Percentiles rank a stretch among this genome's conserved stretches.
Conservation (phyloP, 164 flowering plant genomes). For the Brasenia schreberi region DNA sequence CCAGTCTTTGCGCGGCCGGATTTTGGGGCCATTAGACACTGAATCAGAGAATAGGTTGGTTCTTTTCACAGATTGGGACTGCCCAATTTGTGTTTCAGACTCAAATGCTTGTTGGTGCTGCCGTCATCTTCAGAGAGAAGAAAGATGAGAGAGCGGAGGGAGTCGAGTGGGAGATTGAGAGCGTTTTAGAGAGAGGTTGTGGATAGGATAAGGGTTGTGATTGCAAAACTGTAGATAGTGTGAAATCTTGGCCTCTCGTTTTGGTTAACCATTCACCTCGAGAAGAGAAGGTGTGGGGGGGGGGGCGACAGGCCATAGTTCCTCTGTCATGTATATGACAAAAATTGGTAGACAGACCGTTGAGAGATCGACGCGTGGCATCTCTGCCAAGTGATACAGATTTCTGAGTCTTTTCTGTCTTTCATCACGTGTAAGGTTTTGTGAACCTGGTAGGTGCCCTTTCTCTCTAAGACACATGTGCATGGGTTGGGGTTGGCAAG, state of each 20-base stretch:
- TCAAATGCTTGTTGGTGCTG: not conserved
- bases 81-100: too few species aligned
- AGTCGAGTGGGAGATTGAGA: not conserved
- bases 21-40: constrained; percentile 56
- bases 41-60: not conserved
- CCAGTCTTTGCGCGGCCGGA: constrained; percentile 51
- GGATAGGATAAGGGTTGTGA: constrained; percentile 47
- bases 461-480: too few species aligned
- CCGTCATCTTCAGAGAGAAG: not conserved
- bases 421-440: too few species aligned
- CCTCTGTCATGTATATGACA: too few species aligned
- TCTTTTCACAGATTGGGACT: too few species aligned
- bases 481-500: too few species aligned
- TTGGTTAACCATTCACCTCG: constrained; percentile 8
- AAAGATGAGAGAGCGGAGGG: not conserved
- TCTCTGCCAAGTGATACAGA: too few species aligned
- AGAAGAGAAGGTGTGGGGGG: not conserved
- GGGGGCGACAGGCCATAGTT: too few species aligned
- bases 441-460: too few species aligned
- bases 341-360: too few species aligned
- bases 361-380: too few species aligned
- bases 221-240: constrained; percentile 5
- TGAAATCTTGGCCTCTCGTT: constrained; percentile 59
- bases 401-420: too few species aligned
- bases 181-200: constrained; percentile 9